Evolutionary conservation across 208 protist species (phyloP).

Genomic region (Naegleria gruberi): DNA sequence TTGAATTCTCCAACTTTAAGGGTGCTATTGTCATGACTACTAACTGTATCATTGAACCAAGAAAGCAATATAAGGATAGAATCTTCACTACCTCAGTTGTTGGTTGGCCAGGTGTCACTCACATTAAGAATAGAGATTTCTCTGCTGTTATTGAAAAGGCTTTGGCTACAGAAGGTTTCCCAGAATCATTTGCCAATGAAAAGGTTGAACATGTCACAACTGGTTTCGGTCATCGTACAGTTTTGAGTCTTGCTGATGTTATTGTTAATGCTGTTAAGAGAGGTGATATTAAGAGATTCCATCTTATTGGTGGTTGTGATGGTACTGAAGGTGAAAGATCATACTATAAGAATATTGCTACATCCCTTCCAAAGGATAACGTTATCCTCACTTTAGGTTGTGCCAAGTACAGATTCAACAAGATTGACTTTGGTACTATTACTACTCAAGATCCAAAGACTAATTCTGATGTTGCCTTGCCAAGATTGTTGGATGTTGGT

Average conservation of each 20-base stretch:
- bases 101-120: slow-evolving; percentile 38
- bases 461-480: slow-evolving; percentile 49
- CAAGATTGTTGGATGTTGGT: slow-evolving; percentile 66
- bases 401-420: slow-evolving; percentile 64
- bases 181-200: neutral
- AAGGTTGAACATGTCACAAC: slow-evolving; percentile 31
- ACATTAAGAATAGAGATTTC: slow-evolving; percentile 40
- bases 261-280: slow-evolving; percentile 57
- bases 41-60: slow-evolving; percentile 65
- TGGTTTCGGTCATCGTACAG: slow-evolving; percentile 42
- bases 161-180: slow-evolving; percentile 38
- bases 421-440: slow-evolving; percentile 43
- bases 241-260: slow-evolving; percentile 32
- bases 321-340: slow-evolving; percentile 49
- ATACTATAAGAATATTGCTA: slow-evolving; percentile 59
- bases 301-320: slow-evolving; percentile 75
- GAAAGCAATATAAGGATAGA: slow-evolving; percentile 49
- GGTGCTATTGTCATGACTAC: slow-evolving; percentile 79
- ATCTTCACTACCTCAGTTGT: slow-evolving; percentile 53
- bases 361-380: slow-evolving; percentile 37
- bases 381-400: slow-evolving; percentile 67
- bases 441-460: slow-evolving; percentile 22
- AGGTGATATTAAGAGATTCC: slow-evolving; percentile 58
- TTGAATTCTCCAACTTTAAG: slow-evolving; percentile 62
- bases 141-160: slow-evolving; percentile 44